Base-by-base conservation (phyloP, 441 rosid species). In the Croton laevigatus region DNA sequence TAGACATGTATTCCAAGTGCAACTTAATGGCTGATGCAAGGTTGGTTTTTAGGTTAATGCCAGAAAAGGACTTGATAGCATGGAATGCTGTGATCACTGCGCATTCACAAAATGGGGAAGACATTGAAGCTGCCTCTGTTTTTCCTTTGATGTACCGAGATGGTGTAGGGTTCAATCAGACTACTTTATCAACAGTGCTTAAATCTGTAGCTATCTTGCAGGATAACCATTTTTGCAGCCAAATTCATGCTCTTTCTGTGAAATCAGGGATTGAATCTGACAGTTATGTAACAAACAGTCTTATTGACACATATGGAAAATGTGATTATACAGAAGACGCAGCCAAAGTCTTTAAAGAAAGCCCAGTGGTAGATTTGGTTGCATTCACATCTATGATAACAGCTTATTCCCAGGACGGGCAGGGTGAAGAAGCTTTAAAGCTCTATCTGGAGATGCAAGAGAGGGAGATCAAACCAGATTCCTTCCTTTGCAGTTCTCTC, bases 41-140 rank as follows among this genome's bases (percentile, higher is more conserved):
- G 65, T 73, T 60, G 78, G 83, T 76, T 59, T 88, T 85, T 48
- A 60, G 78, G 59, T 69, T 72, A 75, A 84, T 82, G 80, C 76
- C 74, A 7, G 82, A 79, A 61, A 89, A 84, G 81, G 87, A 81
- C 70, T 52, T 86, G 75, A 78, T 89, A 76, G 79, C 81, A 12
- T 86, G 90, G 91, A 89, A 89, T 76, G 89, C 88, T 38, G 34
- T 84, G 68, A 81, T 88, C 69, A 82, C 88, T 65, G 93, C 88
- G 45, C 70, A 83, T 79, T 83, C 84, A 12, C 89, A 77, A 72
- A 83, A 79, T 59, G 85, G 82, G 45, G 86, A 81, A 70, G 86
- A 86, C 60, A 38, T 65, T 19, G 87, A 83, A 81, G 89, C 89
- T 45, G 73, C 75, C 20, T 79, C 76, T 4, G 74, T 88, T 58